Percentiles rank a stretch among this genome's conserved stretches.
These are phyloP conservation scores for Lipomyces spencermartinsiae DNA, from an alignment of 805 yeast species.

Conservation along the genomic window DNA sequence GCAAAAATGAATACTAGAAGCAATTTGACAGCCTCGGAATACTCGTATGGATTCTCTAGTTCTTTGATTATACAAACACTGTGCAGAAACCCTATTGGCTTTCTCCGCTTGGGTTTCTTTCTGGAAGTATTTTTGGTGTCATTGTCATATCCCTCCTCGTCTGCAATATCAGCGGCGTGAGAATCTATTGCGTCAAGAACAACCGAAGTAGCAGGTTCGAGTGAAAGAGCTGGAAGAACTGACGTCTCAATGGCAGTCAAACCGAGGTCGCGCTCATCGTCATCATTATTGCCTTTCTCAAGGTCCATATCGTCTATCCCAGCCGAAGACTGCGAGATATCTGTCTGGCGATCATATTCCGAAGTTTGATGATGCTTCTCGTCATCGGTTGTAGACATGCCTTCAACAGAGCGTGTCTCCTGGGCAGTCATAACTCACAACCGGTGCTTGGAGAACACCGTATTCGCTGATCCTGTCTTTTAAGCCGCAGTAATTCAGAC, in stretches of 20 bases:
- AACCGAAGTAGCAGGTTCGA: constrained; percentile 26
- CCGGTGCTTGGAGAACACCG: too few species aligned
- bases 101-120: constrained; percentile 4
- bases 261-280: neutral
- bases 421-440: neutral
- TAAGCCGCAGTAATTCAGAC: neutral
- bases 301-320: neutral
- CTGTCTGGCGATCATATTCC: neutral
- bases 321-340: neutral
- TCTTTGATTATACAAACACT: constrained; percentile 64
- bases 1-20: constrained; percentile 71
- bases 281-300: neutral
- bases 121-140: neutral
- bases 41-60: constrained; percentile 71
- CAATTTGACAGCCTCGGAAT: constrained; percentile 58
- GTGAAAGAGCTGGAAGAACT: constrained; percentile 23
- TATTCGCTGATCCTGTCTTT: too few species aligned
- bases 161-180: neutral
- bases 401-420: neutral
- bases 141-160: constrained; percentile 6
- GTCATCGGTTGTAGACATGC: neutral
- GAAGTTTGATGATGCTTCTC: neutral
- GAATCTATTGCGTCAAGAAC: constrained; percentile 23
- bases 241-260: neutral
- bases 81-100: constrained; percentile 28